These are phyloP conservation scores for Ustilago trichophora DNA, from an alignment of 1,284 basidiomycete genomes.

Conservation along the genomic window DNA sequence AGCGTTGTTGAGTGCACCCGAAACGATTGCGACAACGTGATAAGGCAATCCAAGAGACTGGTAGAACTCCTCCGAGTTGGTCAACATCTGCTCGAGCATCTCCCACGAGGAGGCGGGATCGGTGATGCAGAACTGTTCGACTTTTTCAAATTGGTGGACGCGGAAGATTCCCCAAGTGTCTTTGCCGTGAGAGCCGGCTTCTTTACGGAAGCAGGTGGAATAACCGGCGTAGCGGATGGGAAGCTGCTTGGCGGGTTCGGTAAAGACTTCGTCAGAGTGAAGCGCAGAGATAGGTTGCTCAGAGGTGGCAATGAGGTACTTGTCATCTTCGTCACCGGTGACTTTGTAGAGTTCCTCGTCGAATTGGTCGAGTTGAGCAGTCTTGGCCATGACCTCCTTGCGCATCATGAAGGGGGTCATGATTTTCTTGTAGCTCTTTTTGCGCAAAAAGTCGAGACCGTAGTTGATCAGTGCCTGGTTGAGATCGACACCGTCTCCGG, in stretches of 20 bases:
- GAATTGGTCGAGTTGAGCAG: conserved; percentile 95
- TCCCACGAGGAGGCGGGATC: conserved; percentile 86
- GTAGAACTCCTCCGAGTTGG: conserved; percentile 91
- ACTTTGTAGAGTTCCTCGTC: conserved; percentile 99
- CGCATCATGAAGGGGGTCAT: conserved; percentile 99
- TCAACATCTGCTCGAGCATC: conserved; percentile 90
- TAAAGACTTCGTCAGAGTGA: conserved; percentile 97
- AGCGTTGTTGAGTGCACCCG: conserved; percentile 93
- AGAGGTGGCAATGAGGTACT: conserved; percentile 97
- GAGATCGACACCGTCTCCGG: conserved; percentile 92
- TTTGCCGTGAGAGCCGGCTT: conserved; percentile 93
- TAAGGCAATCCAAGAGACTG: conserved; percentile 91
- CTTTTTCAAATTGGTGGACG: conserved; percentile 99
- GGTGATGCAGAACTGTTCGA: conserved; percentile 94
- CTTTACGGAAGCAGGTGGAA: conserved; percentile 98
- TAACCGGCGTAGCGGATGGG: conserved; percentile 80
- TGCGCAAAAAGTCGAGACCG: conserved; percentile 89
- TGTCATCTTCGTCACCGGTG: conserved; percentile 87
- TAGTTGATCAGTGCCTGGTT: conserved; percentile 97
- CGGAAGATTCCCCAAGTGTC: conserved; percentile 99
- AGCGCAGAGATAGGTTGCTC: conserved; percentile 97
- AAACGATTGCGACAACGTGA: conserved; percentile 93
- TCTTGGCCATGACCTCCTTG: conserved; percentile 95
- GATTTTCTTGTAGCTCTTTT: conserved; percentile 86
- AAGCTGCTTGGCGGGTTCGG: conserved; percentile 86